Evolutionary conservation across 2,329 filamentous ascomycete genomes (phyloP), one percentile per base, ranked within the genome.

Genomic region (Simplicillium aogashimaense): DNA sequence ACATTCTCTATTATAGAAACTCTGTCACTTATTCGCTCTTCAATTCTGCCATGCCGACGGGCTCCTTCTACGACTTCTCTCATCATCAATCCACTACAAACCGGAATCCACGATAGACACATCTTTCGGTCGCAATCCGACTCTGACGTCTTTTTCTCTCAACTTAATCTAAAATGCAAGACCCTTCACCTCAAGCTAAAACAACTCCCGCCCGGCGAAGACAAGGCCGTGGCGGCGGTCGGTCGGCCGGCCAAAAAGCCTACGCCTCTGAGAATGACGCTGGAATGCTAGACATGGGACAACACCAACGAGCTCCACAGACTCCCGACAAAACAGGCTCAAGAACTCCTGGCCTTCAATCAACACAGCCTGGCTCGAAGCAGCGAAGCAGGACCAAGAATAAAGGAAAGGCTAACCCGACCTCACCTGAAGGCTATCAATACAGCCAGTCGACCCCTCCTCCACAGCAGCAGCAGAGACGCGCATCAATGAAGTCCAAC

Each of bases 211-310:
- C 52, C 31, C 61, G 61, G 31, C 61, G 60, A 31, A 54, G 58
- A 39, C 55, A 60, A 53, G 65, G 49, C 60, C 67, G 53, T 55
- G 64, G 53, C 49, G 59, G 53, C 56, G 64, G 47, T 55, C 66
- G 47, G 54, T 50, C 47, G 48, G 58, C 66, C 13, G 59, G 59
- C 10, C 68, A 68, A 44, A 77, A 72, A 55, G 67, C 65, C n/a
- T 77, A 78, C 50, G 74, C 70, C 17, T 78, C 75, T 3, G 75
- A 78, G 54, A 76, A 71, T 49, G 75, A 78, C 49, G 57, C 50
- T 29, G 48, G 48, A 34, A 49, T 45, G 32, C 43, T 58, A 42
- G 52, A 57, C 28, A 48, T 58, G 53, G 35, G 57, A 46, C 46
- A 60, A 56, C 47, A 60, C 51, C 43, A 51, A 48, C 38, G 55